A percentile compares a stretch with the other conserved stretches of the same genome.
phyloP scores from a whole-genome alignment of 2,329 filamentous ascomycete species.

The Ophiostoma populinum region DNA sequence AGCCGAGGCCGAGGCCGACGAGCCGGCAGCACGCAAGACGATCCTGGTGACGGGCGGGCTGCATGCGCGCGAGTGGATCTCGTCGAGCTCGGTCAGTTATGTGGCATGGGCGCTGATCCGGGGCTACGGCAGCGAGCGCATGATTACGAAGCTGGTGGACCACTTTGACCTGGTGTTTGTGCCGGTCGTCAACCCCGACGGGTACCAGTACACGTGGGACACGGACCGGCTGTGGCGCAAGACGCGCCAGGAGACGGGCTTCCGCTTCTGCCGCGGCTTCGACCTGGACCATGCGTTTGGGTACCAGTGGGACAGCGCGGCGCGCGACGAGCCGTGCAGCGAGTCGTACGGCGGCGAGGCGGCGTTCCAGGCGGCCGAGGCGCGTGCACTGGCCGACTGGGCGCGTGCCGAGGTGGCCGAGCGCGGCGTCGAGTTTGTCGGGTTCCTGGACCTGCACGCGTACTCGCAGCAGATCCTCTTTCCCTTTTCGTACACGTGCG shows the following conservation, averaged over 20 bases:
- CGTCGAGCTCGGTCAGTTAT: constrained; percentile 78
- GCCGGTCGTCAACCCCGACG: constrained; percentile 82
- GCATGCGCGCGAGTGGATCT: constrained; percentile 96
- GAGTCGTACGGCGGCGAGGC: constrained; percentile 74
- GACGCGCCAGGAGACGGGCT: constrained; percentile 66
- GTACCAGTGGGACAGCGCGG: constrained; percentile 59
- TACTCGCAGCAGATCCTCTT: constrained; percentile 93
- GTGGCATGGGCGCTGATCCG: constrained; percentile 78
- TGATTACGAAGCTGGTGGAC: constrained; percentile 62
- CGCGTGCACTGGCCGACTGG: constrained; percentile 62
- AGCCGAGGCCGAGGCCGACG: neutral
- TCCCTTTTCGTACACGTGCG: constrained; percentile 78
- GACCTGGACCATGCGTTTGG: constrained; percentile 80
- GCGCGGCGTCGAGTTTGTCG: constrained; percentile 61
- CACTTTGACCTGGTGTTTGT: constrained; percentile 79
- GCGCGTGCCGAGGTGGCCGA: constrained; percentile 58
- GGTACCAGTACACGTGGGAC: constrained; percentile 87
- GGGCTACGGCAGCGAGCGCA: constrained; percentile 53
- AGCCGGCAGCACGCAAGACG: constrained; percentile 12
- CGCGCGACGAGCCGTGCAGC: constrained; percentile 65
- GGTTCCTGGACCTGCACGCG: constrained; percentile 77
- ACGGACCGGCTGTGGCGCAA: constrained; percentile 89
- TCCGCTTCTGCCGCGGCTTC: constrained; percentile 70
- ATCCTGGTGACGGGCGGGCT: constrained; percentile 54
- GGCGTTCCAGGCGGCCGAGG: constrained; percentile 72